Conservation (phyloP, 2,329 filamentous ascomycete genomes). For the Colletotrichum neosansevieriae region DNA sequence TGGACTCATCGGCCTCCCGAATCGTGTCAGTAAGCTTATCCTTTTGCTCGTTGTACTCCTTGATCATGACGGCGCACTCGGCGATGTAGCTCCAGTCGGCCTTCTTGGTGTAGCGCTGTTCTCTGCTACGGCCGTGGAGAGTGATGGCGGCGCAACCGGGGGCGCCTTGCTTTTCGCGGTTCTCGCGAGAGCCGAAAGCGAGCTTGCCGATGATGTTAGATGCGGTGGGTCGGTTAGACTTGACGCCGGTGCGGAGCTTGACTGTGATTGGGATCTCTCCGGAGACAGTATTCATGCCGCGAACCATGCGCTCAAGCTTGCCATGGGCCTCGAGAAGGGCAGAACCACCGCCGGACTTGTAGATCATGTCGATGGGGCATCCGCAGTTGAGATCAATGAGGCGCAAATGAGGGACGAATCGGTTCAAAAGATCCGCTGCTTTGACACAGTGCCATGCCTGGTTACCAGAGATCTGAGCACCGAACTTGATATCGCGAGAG, state of each 20-base stretch:
- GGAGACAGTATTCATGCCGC: slow-evolving; percentile 95
- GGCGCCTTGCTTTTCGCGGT: slow-evolving; percentile 76
- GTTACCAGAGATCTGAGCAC: slow-evolving; percentile 91
- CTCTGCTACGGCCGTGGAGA: slow-evolving; percentile 90
- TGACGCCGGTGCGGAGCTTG: slow-evolving; percentile 94
- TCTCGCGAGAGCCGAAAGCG: slow-evolving; percentile 81
- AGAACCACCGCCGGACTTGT: slow-evolving; percentile 87
- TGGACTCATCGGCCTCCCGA: slow-evolving; percentile 80
- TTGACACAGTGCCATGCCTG: slow-evolving; percentile 93
- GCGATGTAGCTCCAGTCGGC: slow-evolving; percentile 98
- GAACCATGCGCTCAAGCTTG: slow-evolving; percentile 93
- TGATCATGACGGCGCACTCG: slow-evolving; percentile 87
- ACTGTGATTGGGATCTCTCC: slow-evolving; percentile 91
- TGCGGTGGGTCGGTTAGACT: slow-evolving; percentile 82
- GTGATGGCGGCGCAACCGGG: slow-evolving; percentile 95
- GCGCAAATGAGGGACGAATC: slow-evolving; percentile 83
- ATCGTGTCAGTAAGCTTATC: slow-evolving; percentile 79
- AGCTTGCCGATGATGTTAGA: slow-evolving; percentile 85
- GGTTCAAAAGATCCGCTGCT: slow-evolving; percentile 83
- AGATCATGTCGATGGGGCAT: slow-evolving; percentile 96
- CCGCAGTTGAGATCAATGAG: slow-evolving; percentile 97
- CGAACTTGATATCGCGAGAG: slow-evolving; percentile 85
- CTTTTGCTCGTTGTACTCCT: slow-evolving; percentile 78
- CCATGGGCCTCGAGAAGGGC: slow-evolving; percentile 88
- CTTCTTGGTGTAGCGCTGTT: slow-evolving; percentile 91